phyloP scores from a whole-genome alignment of 169 alveolate genomes.

The Plasmodium berghei region DNA sequence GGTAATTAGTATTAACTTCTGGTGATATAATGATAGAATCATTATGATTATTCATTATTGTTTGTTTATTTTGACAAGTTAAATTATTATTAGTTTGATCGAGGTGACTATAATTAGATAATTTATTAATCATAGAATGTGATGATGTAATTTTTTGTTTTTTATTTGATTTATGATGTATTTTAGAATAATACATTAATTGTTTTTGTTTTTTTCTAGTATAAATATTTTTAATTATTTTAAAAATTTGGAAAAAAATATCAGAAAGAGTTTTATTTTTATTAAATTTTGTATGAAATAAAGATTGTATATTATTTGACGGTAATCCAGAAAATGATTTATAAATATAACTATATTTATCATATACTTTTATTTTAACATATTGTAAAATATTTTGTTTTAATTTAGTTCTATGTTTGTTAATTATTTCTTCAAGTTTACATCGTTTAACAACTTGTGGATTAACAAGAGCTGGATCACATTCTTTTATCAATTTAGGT shows the following conservation, averaged over 20 bases:
- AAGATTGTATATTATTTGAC: slow-evolving; percentile 77
- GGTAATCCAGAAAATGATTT: slow-evolving; percentile 81
- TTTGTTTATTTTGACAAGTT: too few species aligned
- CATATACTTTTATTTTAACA: slow-evolving; percentile 81
- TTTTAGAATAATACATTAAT: neutral
- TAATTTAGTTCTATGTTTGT: slow-evolving; percentile 78
- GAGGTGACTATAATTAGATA: too few species aligned
- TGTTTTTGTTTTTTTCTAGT: slow-evolving; percentile 8
- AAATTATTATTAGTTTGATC: too few species aligned
- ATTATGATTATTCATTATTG: too few species aligned
- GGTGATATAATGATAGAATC: too few species aligned
- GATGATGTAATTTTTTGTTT: neutral
- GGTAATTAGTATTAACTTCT: too few species aligned
- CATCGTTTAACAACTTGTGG: slow-evolving; percentile 85
- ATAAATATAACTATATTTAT: slow-evolving; percentile 76
- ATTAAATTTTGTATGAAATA: slow-evolving; percentile 76
- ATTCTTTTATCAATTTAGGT: slow-evolving; percentile 87
- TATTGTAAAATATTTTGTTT: slow-evolving; percentile 83
- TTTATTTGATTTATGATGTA: neutral
- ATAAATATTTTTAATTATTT: slow-evolving; percentile 68
- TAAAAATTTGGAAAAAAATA: slow-evolving; percentile 66
- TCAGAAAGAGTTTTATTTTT: slow-evolving; percentile 76
- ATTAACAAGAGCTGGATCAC: slow-evolving; percentile 86
- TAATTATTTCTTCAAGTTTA: slow-evolving; percentile 80
- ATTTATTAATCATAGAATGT: too few species aligned